Evolutionary conservation across 2,329 filamentous ascomycete species (phyloP).

Genomic region (Neospermospora avenae): DNA sequence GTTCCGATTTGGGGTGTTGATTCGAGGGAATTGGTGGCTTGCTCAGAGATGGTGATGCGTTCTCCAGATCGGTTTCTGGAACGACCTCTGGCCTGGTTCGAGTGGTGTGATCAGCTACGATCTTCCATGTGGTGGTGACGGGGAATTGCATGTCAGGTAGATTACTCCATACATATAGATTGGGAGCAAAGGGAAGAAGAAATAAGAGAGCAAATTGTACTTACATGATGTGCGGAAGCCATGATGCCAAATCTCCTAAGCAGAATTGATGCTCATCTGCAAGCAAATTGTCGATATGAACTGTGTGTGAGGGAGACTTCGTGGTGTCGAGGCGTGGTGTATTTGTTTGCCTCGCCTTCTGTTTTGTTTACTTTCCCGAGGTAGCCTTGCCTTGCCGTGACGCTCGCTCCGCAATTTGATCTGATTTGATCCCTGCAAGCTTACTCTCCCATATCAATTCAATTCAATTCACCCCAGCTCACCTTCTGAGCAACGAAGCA

Average conservation of each 20-base stretch:
- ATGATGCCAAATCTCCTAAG: conserved; percentile 8
- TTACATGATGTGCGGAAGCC: conserved; percentile 13
- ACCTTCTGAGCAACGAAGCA: not conserved
- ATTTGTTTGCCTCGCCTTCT: conserved; percentile 4
- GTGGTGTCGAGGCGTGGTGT: conserved; percentile 1
- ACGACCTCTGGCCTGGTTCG: not conserved
- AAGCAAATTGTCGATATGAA: not conserved
- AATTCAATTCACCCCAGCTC: not conserved
- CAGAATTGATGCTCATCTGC: conserved; percentile 3
- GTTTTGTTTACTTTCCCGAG: conserved; percentile 7
- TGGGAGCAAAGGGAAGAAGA: not conserved
- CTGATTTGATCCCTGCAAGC: conserved; percentile 4
- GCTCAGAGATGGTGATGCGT: conserved; percentile 3
- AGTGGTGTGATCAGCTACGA: not conserved
- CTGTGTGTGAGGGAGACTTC: not conserved
- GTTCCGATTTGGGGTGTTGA: conserved; percentile 24
- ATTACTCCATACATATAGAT: not conserved
- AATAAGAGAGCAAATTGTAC: not conserved
- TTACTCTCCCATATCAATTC: not conserved
- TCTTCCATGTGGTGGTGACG: not conserved
- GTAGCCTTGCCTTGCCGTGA: not conserved
- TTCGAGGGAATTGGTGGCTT: not conserved
- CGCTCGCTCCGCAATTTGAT: conserved; percentile 1
- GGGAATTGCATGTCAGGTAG: conserved; percentile 6
- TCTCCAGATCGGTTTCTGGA: conserved; percentile 13